Base-by-base conservation (phyloP, 371 early-diverging fungal genomes). In the Coemansia sp. region DNA sequence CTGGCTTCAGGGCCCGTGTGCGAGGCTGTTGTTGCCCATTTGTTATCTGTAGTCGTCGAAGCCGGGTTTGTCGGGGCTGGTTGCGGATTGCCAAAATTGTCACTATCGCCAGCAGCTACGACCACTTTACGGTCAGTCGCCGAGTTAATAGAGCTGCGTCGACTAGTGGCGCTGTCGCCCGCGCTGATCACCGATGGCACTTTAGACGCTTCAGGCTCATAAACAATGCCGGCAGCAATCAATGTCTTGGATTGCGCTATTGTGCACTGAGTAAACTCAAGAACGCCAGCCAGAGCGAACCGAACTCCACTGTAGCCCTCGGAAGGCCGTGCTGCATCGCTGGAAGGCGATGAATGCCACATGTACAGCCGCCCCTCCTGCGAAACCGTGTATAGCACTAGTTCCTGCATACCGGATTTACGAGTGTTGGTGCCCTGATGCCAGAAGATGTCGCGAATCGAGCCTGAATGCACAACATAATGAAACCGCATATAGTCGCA, bases 371-470 rank as follows among this genome's bases (percentile, higher is more conserved):
- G 26, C 0, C 43, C 58, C 16, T 32, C 59, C 1, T 47, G 32
- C 48, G 73, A 59, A n/a, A 72, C 35, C 5, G 67, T 45, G 20
- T 58, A 70, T 10, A 74, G 35, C 1, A 65, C 43, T 20, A 65
- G 30, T 11, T 16, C n/a, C 36, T 13, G 14, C n/a, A 14, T 14
- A 41, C 20, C 38, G 26, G 4, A 51, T 38, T 14, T 2, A 31
- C 16, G 32, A 0, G n/a, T 20, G 26, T 31, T 1, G n/a, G 7
- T 2, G 10, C 5, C 40, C 32, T 48, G 57, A 7, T 55, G 57
- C 75, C 75, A 74, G 36, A 70, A 74, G 10, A 65, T 38, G 36
- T 54, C 53, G 38, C 48, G 7, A 4, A 74, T 63, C 0, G 59
- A n/a, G 8, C 13, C 32, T 5, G 66, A 30, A 26, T 74, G 75